Evolutionary conservation across 2,329 filamentous ascomycete genomes (phyloP), one percentile per base, ranked within the genome.

Genomic region (Aureobasidium mangrovei): DNA sequence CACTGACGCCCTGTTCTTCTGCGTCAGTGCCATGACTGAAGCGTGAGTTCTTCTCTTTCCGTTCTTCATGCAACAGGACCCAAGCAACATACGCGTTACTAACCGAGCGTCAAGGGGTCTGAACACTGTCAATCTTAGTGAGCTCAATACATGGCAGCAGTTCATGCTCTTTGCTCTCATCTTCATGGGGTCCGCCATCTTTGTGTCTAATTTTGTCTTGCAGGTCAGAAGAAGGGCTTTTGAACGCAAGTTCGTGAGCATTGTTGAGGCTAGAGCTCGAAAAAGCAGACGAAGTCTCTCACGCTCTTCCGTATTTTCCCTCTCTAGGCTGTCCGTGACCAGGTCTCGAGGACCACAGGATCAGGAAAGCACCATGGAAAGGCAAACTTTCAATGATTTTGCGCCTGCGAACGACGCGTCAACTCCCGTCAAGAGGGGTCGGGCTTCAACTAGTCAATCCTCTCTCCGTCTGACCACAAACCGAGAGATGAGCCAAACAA

Each of bases 61-160:
- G 18, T 18, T 18, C 18, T 18, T 18, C 18, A 18, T 18, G 18
- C 18, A 18, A 18, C 18, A 18, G 18, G 18, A 18, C 18, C 18
- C 18, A 18, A 10, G 3, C 3, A 2, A 5, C 18, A 24, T 24
- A 12, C 10, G 7, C 7, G 4, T 24, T 10, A 31, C 32, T 44
- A 9, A 41, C 3, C 24, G 32, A 2, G 1, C 7, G n/a, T 3
- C 26, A 12, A 64, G 62, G 5, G 85, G 85, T 0, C 70, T 88
- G 55, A 87, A 86, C 61, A 85, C 83, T 1, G 77, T 82, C 60
- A 81, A 84, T 62, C 69, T 87, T 27, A 83, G 78, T 54, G 70
- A 74, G 29, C 63, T 88, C 62, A 86, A 81, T 38, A 83, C 79
- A 0, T 84, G 82, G 63, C 85, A 88, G 65, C 85, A 88, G 65